Percentiles rank a stretch among this genome's conserved stretches.
Evolutionary conservation across 2,329 filamentous ascomycete species (phyloP).

Genomic region (Neopestalotiopsis clavispora): DNA sequence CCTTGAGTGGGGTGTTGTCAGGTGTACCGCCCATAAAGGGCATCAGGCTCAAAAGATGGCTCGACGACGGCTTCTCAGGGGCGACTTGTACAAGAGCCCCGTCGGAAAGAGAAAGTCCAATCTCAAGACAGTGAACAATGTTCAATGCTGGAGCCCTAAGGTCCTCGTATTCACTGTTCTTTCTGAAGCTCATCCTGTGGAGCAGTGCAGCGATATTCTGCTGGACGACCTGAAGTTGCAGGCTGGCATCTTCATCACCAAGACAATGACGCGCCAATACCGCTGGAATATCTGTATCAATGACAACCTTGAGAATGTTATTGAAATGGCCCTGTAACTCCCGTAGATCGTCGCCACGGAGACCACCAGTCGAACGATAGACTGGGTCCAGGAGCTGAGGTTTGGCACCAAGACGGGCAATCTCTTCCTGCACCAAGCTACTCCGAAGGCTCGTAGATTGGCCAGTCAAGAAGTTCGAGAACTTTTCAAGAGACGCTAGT

Average conservation of each 20-base stretch:
- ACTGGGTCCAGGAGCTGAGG: conserved; percentile 69
- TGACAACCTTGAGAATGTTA: conserved; percentile 71
- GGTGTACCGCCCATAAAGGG: conserved; percentile 63
- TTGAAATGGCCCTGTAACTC: conserved; percentile 80
- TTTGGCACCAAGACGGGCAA: conserved; percentile 67
- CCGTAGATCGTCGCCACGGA: conserved; percentile 59
- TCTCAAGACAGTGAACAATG: conserved; percentile 77
- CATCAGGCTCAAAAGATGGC: conserved; percentile 48
- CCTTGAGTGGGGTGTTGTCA: conserved; percentile 30
- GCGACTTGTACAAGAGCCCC: conserved; percentile 40
- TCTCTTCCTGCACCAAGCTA: conserved; percentile 64
- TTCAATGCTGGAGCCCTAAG: conserved; percentile 78
- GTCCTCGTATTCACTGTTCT: conserved; percentile 84
- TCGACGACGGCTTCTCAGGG: conserved; percentile 25
- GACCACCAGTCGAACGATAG: conserved; percentile 70
- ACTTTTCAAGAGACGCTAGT: conserved; percentile 64
- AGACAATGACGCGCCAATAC: conserved; percentile 41
- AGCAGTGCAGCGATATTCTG: conserved; percentile 71
- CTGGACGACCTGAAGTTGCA: conserved; percentile 56
- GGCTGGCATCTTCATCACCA: conserved; percentile 37
- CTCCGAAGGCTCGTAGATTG: conserved; percentile 71
- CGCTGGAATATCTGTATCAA: conserved; percentile 50
- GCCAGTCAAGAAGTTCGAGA: conserved; percentile 72
- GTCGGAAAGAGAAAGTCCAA: conserved; percentile 72
- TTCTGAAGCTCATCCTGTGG: conserved; percentile 64